Conservation (phyloP, 345 rosid species). For the Lagerstroemia speciosa region DNA sequence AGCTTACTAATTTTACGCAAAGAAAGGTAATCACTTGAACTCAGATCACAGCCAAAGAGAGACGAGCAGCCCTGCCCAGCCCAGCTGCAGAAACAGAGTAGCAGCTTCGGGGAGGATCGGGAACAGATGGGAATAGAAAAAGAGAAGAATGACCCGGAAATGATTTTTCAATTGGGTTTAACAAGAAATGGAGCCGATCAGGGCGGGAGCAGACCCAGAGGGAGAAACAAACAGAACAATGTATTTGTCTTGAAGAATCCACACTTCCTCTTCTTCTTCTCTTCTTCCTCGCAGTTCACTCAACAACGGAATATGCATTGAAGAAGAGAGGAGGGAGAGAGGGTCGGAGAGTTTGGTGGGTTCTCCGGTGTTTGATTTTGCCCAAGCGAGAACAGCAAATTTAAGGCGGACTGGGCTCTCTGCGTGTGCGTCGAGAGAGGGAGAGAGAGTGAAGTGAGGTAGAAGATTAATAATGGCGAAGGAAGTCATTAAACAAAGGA, state of each 20-base stretch:
- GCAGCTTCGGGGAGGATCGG: not conserved
- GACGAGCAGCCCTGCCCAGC: no score
- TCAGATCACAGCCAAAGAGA: not conserved
- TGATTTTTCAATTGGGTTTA: not conserved
- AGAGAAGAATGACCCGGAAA: not conserved
- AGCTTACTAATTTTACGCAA: not conserved
- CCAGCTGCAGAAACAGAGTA: not conserved
- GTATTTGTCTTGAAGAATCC: not conserved
- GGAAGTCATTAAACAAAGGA: not conserved
- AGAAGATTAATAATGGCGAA: not conserved
- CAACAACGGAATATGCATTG: not conserved
- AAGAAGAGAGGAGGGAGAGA: not conserved
- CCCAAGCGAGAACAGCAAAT: not conserved
- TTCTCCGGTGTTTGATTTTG: not conserved
- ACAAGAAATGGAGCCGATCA: conserved; percentile 5
- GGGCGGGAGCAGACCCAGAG: conserved; percentile 2
- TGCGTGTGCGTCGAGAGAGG: not conserved
- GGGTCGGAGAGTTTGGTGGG: not conserved
- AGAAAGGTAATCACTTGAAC: not conserved
- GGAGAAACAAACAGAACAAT: not conserved
- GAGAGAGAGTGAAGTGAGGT: not conserved
- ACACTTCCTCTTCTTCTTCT: not conserved
- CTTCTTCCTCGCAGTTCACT: not conserved
- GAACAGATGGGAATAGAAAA: not conserved
- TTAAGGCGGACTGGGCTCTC: not conserved